Conservation (phyloP, 331 rosid genomes). For the Cydonia oblonga region DNA sequence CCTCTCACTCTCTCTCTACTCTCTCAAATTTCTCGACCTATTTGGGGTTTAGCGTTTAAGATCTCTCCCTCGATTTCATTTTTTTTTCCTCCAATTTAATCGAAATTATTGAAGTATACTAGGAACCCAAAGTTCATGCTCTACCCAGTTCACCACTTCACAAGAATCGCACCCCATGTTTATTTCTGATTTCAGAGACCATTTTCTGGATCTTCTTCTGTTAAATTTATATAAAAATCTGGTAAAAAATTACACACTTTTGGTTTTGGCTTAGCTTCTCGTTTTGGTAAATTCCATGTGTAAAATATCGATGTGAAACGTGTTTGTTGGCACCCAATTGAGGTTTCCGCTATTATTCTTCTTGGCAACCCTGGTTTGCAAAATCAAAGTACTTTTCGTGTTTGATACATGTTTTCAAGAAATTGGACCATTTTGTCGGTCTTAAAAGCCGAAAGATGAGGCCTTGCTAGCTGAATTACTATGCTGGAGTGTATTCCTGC, state of each 20-base stretch:
- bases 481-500: background rate
- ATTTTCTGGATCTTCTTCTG: background rate
- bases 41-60: conserved; percentile 12
- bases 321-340: background rate
- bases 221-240: background rate
- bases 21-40: background rate
- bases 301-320: too few species aligned
- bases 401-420: background rate
- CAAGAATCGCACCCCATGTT: background rate
- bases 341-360: background rate
- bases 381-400: background rate
- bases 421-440: background rate
- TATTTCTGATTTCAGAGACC: background rate
- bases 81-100: background rate
- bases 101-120: background rate
- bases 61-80: background rate
- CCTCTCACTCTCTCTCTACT: background rate
- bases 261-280: background rate
- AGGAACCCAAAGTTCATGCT: background rate
- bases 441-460: background rate
- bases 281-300: background rate
- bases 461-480: background rate
- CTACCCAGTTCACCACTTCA: background rate
- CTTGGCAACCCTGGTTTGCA: background rate
- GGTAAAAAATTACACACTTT: background rate